phyloP scores from a whole-genome alignment of 2,329 filamentous ascomycete genomes.

The Xylariaceae sp. region DNA sequence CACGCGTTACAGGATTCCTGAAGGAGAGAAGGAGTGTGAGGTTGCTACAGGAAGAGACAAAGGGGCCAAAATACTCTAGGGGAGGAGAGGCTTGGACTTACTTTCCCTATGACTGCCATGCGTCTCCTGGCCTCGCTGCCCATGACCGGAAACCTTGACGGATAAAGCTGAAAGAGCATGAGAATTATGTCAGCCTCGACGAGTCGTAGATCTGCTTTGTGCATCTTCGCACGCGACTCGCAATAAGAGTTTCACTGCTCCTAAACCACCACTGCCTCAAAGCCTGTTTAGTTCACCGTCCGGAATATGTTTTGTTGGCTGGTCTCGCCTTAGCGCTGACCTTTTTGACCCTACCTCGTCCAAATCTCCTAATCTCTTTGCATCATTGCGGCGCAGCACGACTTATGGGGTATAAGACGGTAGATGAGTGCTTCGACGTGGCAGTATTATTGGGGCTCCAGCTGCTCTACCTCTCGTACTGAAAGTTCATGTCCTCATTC shows the following conservation, averaged over 20 bases:
- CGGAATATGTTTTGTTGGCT: no score
- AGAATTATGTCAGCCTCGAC: constrained; percentile 10
- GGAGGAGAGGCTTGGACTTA: constrained; percentile 6
- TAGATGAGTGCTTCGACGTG: constrained; percentile 10
- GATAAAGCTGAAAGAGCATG: background rate
- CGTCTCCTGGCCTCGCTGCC: constrained; percentile 10
- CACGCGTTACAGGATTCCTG: constrained; percentile 12
- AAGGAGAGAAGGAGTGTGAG: constrained; percentile 5
- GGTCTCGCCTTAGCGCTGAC: constrained; percentile 12
- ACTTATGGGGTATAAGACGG: constrained; percentile 3
- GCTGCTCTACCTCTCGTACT: no score
- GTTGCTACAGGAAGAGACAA: background rate
- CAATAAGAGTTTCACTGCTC: no score
- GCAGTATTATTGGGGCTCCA: constrained; percentile 9
- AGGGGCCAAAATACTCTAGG: no score
- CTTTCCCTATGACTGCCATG: constrained; percentile 18
- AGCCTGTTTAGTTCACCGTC: no score
- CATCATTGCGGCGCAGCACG: constrained; percentile 18
- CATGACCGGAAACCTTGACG: background rate
- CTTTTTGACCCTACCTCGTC: constrained; percentile 3
- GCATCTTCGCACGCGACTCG: background rate
- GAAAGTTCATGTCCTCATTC: no score
- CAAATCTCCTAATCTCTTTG: background rate
- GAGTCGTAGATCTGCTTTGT: background rate
- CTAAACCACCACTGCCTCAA: no score